Evolutionary conservation across 179 eudicot genomes (phyloP).

Genomic region (Amaranthus tricolor): DNA sequence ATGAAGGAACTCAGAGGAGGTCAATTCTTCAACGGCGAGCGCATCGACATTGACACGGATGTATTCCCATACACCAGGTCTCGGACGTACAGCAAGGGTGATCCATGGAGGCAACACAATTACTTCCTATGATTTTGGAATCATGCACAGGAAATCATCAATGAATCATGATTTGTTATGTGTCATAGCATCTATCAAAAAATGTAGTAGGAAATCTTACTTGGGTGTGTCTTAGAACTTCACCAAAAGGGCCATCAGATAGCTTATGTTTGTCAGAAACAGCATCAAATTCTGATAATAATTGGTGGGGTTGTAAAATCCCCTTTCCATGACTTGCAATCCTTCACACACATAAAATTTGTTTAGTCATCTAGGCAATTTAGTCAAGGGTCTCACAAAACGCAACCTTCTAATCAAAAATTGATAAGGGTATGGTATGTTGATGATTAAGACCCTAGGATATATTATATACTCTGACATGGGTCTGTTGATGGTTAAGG

Average conservation of each 20-base stretch:
- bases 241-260: conserved; percentile 67
- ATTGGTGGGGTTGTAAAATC: conserved; percentile 69
- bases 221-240: conserved; percentile 75
- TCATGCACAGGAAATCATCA: not conserved
- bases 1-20: conserved; percentile 54
- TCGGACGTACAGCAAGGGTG: conserved; percentile 60
- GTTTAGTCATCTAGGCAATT: not conserved
- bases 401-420: too few relatives aligned
- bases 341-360: conserved; percentile 26
- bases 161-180: not conserved
- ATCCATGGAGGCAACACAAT: conserved; percentile 68
- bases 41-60: conserved; percentile 53
- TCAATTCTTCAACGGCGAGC: conserved; percentile 53
- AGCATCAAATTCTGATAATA: conserved; percentile 62
- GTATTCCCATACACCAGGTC: conserved; percentile 89
- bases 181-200: not conserved
- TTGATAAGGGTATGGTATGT: too few relatives aligned
- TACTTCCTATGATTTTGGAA: conserved; percentile 49
- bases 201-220: conserved; percentile 21
- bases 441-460: too few relatives aligned
- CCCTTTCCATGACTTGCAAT: conserved; percentile 69
- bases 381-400: too few relatives aligned
- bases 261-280: conserved; percentile 40
- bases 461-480: too few relatives aligned
- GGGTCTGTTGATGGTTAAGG: too few relatives aligned